These are phyloP conservation scores for Arthroderma uncinatum DNA, from an alignment of 2,329 filamentous ascomycete genomes.

Conservation along the genomic window DNA sequence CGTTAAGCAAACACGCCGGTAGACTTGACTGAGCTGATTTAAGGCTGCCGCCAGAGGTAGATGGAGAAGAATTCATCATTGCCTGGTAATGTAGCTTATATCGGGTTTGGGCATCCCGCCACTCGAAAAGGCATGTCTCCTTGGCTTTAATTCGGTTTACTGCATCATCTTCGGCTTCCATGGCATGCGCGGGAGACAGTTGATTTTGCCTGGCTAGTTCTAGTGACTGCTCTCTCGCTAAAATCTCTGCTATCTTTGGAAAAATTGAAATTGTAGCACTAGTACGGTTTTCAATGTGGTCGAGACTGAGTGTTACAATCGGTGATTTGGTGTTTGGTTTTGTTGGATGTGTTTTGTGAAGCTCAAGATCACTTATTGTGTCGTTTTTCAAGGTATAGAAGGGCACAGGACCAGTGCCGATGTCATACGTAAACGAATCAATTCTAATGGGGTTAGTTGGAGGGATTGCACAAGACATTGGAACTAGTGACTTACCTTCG, in stretches of 20 bases:
- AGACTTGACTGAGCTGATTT: neutral
- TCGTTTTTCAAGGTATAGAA: constrained; percentile 38
- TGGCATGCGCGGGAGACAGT: constrained; percentile 31
- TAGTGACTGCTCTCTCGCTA: constrained; percentile 38
- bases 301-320: constrained; percentile 33
- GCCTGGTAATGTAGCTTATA: constrained; percentile 40
- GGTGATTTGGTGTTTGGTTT: constrained; percentile 32
- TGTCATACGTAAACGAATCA: constrained; percentile 33
- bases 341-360: constrained; percentile 33
- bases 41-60: neutral
- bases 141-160: constrained; percentile 35
- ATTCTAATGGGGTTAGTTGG: constrained; percentile 22
- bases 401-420: constrained; percentile 32
- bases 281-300: constrained; percentile 26
- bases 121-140: constrained; percentile 37
- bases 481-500: constrained; percentile 26
- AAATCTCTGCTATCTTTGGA: constrained; percentile 39
- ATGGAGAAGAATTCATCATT: constrained; percentile 15
- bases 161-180: constrained; percentile 35
- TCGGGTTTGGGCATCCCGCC: constrained; percentile 30
- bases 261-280: constrained; percentile 30
- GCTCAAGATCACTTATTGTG: constrained; percentile 32
- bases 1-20: constrained; percentile 8
- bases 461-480: neutral
- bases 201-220: constrained; percentile 31